Conservation (phyloP, 495 filamentous ascomycete genomes). For the Penicillium cosmopolitanum region DNA sequence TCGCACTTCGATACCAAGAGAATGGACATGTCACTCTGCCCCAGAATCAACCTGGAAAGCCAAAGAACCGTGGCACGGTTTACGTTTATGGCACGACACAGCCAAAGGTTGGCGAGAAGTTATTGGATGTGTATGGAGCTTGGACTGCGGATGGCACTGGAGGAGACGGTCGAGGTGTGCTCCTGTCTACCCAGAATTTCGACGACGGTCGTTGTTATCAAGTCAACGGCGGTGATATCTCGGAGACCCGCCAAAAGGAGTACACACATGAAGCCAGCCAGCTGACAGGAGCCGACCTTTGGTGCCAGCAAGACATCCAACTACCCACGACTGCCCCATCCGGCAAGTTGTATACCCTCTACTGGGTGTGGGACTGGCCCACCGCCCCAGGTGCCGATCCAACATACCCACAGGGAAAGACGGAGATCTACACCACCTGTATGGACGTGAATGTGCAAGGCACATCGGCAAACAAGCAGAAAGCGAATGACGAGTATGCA, state of each 20-base stretch:
- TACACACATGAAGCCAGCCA: slow-evolving; percentile 49
- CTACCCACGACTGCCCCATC: slow-evolving; percentile 60
- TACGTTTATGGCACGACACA: slow-evolving; percentile 82
- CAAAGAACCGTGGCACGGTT: slow-evolving; percentile 70
- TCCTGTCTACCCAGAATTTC: slow-evolving; percentile 73
- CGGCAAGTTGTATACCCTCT: slow-evolving; percentile 68
- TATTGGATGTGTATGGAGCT: slow-evolving; percentile 67
- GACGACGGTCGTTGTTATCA: slow-evolving; percentile 89
- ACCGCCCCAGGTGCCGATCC: slow-evolving; percentile 51
- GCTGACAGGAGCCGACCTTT: slow-evolving; percentile 57
- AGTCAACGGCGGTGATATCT: slow-evolving; percentile 56
- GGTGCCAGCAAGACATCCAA: slow-evolving; percentile 77
- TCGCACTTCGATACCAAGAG: slow-evolving; percentile 78
- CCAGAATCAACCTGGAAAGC: slow-evolving; percentile 61
- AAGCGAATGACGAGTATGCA: slow-evolving; percentile 25
- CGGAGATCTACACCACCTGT: slow-evolving; percentile 81
- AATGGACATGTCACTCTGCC: slow-evolving; percentile 86
- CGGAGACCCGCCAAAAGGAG: slow-evolving; percentile 52
- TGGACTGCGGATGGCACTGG: slow-evolving; percentile 81
- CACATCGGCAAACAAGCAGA: slow-evolving; percentile 17
- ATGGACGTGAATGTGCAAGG: slow-evolving; percentile 71
- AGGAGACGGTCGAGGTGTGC: slow-evolving; percentile 70
- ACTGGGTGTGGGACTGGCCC: slow-evolving; percentile 96
- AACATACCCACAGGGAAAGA: slow-evolving; percentile 53
- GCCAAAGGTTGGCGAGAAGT: slow-evolving; percentile 60